Evolutionary conservation across 768 basidiomycete species (phyloP), one percentile per base, ranked within the genome.

Genomic region (Phanerodontia chrysosporium): DNA sequence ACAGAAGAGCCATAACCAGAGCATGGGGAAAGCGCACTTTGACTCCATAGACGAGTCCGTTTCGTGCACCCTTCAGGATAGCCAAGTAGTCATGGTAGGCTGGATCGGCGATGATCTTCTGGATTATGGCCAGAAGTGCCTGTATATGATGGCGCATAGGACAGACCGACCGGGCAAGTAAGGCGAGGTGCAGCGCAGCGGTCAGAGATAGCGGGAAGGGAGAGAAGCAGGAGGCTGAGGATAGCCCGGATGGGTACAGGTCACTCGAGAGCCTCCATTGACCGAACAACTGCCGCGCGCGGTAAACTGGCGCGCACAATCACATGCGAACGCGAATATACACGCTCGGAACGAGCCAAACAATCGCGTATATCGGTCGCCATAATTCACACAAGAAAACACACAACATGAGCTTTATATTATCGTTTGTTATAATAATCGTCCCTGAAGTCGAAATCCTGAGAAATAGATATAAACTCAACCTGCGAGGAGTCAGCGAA

Each of bases 1-100:
- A 98, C 44, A 98, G 78, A 60, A 97, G 83, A 24, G 94, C 90
- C 95, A 98, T 98, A 51, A 98, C 88, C 28, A 98, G 77, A 1
- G 96, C 96, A 81, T 98, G 96, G 39, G 96, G 96, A 67, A 96
- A 95, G 45, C 94, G 78, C 62, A 96, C 89, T 75, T 94, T 93
- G 65, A 88, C 89, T 36, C 92, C 92, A 65, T 94, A 95, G 9
- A 94, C 89, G 60, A 93, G 82, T 4, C 93, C 93, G 69, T 94
- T 94, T 44, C 92, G 83, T 30, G 93, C 91, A 45, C 97, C 96
- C 72, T 99, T 99, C 69, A 98, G 74, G 66, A 99, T 89, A 25
- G 92, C 90, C 46, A 98, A 83, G 66, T 90, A 86, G 70, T 97
- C 95, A 70, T 96, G 95, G 65, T 87, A 89, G 30, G 81, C 81